phyloP scores from a whole-genome alignment of 495 filamentous ascomycete genomes.

The Hypoxylon fuscum region DNA sequence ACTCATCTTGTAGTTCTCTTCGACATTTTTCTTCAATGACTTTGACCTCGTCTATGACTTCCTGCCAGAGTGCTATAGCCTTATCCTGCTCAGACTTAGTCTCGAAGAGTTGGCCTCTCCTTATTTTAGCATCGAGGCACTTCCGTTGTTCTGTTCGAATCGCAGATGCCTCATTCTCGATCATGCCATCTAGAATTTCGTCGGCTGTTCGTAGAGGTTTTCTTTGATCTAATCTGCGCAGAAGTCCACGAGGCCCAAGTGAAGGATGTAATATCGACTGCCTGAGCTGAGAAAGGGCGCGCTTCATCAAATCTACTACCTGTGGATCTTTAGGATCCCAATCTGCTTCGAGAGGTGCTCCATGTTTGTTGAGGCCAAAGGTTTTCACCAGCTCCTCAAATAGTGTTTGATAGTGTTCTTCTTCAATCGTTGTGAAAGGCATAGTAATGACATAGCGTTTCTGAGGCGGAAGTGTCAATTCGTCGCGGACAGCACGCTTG shows the following conservation, averaged over 20 bases:
- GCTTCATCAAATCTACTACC: constrained; percentile 69
- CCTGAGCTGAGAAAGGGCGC: constrained; percentile 65
- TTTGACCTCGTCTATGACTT: constrained; percentile 62
- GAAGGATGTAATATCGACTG: constrained; percentile 89
- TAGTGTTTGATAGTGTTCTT: constrained; percentile 80
- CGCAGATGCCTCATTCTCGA: constrained; percentile 75
- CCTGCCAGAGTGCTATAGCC: constrained; percentile 73
- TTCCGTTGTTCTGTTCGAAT: constrained; percentile 73
- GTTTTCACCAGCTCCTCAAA: constrained; percentile 76
- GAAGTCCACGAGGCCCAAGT: constrained; percentile 57
- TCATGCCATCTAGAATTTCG: constrained; percentile 88
- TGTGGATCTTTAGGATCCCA: constrained; percentile 70
- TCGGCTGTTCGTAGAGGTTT: constrained; percentile 79
- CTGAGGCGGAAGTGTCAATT: constrained; percentile 77
- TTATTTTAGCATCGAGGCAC: constrained; percentile 67
- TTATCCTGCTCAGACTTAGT: constrained; percentile 61
- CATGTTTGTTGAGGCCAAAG: constrained; percentile 70
- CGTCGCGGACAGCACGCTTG: constrained; percentile 78
- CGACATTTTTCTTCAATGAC: constrained; percentile 71
- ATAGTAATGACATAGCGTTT: constrained; percentile 86
- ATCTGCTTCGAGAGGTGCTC: constrained; percentile 64
- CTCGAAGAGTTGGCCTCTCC: constrained; percentile 78
- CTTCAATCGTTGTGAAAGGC: constrained; percentile 87
- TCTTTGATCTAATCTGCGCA: constrained; percentile 42
- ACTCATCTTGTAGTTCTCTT: constrained; percentile 63